phyloP scores from a whole-genome alignment of 2,329 filamentous ascomycete species.

The Pezicula carpinea region DNA sequence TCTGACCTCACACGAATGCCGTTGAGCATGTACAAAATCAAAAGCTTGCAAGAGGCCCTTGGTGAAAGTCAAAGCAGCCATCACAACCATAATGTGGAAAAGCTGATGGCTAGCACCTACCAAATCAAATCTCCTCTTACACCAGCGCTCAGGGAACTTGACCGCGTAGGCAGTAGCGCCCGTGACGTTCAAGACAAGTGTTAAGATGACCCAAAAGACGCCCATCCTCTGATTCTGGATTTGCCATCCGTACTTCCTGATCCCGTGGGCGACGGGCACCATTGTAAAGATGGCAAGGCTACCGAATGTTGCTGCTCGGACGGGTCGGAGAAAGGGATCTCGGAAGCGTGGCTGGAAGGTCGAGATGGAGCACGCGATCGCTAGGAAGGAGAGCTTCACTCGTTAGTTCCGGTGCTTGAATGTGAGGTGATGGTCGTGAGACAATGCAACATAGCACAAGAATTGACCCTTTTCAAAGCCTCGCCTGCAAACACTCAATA shows the following conservation, averaged over 20 bases:
- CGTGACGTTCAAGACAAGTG: slow-evolving; percentile 33
- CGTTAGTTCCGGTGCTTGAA: not conserved
- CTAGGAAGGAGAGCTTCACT: slow-evolving; percentile 24
- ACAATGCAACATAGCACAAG: no score
- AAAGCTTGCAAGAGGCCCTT: slow-evolving; percentile 33
- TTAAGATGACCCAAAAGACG: slow-evolving; percentile 34
- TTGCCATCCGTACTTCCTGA: slow-evolving; percentile 27
- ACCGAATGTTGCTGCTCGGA: slow-evolving; percentile 36
- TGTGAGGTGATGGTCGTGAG: no score
- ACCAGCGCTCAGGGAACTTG: slow-evolving; percentile 40
- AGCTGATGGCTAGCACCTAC: slow-evolving; percentile 44
- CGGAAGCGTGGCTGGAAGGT: slow-evolving; percentile 34
- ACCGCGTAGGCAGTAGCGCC: slow-evolving; percentile 35
- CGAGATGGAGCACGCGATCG: slow-evolving; percentile 32
- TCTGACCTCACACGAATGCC: not conserved
- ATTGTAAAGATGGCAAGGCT: slow-evolving; percentile 37
- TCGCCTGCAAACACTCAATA: no score
- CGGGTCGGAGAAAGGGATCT: slow-evolving; percentile 32
- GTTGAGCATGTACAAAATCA: slow-evolving; percentile 26
- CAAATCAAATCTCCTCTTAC: slow-evolving; percentile 39
- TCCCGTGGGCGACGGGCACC: slow-evolving; percentile 35
- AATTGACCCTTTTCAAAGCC: no score
- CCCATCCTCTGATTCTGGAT: slow-evolving; percentile 35
- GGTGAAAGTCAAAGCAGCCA: slow-evolving; percentile 34
- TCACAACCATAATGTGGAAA: slow-evolving; percentile 42